Conservation (phyloP, 805 yeast species). For the Kodamaea hsintzibuensis region DNA sequence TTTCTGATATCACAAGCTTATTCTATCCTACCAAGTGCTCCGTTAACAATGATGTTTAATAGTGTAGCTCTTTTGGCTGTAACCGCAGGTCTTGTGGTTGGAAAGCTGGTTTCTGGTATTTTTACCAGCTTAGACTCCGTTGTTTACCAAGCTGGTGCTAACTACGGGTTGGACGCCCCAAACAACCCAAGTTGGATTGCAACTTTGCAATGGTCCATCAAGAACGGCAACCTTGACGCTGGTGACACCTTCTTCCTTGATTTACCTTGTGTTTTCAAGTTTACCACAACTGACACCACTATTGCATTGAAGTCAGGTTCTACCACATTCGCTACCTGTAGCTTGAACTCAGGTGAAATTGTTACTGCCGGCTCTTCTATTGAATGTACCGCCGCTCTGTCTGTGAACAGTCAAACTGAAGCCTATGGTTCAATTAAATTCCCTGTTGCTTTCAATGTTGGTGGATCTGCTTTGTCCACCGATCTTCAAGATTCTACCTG, state of each 20-base stretch:
- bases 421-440: constrained; percentile 19
- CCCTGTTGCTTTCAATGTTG: constrained; percentile 20
- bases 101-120: constrained; percentile 17
- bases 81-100: constrained; percentile 3
- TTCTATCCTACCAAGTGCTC: background rate
- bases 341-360: constrained; percentile 8
- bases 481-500: constrained; percentile 10
- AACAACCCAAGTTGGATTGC: constrained; percentile 20
- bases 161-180: constrained; percentile 6
- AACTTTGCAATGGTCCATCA: constrained; percentile 21
- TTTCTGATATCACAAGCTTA: background rate
- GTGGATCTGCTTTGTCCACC: constrained; percentile 15
- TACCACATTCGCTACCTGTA: constrained; percentile 13
- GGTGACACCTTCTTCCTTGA: constrained; percentile 30
- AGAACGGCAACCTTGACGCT: constrained; percentile 14
- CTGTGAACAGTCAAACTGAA: constrained; percentile 12
- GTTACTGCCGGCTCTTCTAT: constrained; percentile 12
- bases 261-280: constrained; percentile 28
- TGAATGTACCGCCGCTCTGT: constrained; percentile 19
- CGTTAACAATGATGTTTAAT: constrained; percentile 1
- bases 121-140: constrained; percentile 18
- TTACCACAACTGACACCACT: constrained; percentile 14
- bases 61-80: constrained; percentile 7
- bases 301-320: constrained; percentile 12
- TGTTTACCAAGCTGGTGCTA: constrained; percentile 11